Conservation (phyloP, 2,329 filamentous ascomycete genomes). For the Colletotrichum navitas region DNA sequence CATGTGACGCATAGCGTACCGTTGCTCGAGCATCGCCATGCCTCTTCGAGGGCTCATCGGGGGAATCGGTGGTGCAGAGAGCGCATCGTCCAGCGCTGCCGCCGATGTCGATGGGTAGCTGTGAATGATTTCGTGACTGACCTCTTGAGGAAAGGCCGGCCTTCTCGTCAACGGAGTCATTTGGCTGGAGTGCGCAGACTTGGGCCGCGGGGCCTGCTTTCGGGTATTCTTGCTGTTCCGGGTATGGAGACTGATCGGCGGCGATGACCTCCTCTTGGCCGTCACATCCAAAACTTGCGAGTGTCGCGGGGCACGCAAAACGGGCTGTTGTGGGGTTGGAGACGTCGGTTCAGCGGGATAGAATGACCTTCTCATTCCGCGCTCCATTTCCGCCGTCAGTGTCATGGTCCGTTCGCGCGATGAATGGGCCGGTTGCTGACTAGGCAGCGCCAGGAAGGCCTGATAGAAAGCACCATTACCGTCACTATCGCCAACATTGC, state of each 20-base stretch:
- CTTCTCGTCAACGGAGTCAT: conserved; percentile 18
- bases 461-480: conserved; percentile 48
- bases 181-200: conserved; percentile 51
- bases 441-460: conserved; percentile 42
- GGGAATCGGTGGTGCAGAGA: conserved; percentile 44
- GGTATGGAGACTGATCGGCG: conserved; percentile 59
- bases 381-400: conserved; percentile 49
- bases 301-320: not conserved
- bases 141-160: conserved; percentile 39
- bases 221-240: conserved; percentile 52
- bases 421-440: conserved; percentile 7
- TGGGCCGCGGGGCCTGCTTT: conserved; percentile 51
- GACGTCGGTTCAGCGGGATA: conserved; percentile 8
- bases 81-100: conserved; percentile 34
- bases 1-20: conserved; percentile 37
- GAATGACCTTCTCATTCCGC: conserved; percentile 43
- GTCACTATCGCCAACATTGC: conserved; percentile 44
- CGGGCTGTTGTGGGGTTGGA: not conserved
- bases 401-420: conserved; percentile 48
- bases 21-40: conserved; percentile 22
- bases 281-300: conserved; percentile 48
- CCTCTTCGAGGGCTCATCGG: conserved; percentile 45
- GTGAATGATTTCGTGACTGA: conserved; percentile 44
- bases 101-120: conserved; percentile 44
- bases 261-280: conserved; percentile 51